Evolutionary conservation across 345 rosid genomes (phyloP), one percentile per base, ranked within the genome.

Genomic region (Stellera chamaejasme): DNA sequence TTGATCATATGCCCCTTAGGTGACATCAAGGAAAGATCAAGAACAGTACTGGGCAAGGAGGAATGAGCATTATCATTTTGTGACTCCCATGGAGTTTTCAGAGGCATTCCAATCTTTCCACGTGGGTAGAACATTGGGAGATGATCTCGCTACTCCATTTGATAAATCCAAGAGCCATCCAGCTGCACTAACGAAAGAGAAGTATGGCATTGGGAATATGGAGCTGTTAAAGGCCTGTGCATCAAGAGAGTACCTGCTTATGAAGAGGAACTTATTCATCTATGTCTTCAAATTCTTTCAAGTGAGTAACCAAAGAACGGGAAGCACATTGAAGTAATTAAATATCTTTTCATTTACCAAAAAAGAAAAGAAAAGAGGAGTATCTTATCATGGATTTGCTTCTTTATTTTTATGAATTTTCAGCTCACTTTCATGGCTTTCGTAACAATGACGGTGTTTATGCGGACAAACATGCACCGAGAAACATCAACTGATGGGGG

Each of bases 381-480:
- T 19, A 2, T 32, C 6, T 32, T 32, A 32, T 8, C 5, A 32
- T 32, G 39, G 9, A 1, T 32, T 32, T 13, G 36, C 43, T 41
- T 50, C 11, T 15, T 56, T 11, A 48, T 13, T 50, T 39, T 5
- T 41, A 13, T 45, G 50, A 50, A 50, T 50, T 32, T 69, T 70
- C 85, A 90, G 97, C 82, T 87, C 62, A 65, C 69, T 27, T 3
- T 83, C 43, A 54, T 81, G 10, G 82, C 91, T 49, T 15, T 69
- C 54, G 44, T 85, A 62, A 59, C 87, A 14, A 80, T 77, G 88
- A 83, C 94, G 43, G 13, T 81, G 50, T 85, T 81, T 66, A 58
- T 83, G 10, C 70, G 94, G 58, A 84, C 93, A n/a, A 60, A 83
- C 62, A 80, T 88, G 98, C 87, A 66, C 53, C 81, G 66, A 45